Conservation (phyloP, 306 rosid genomes). For the apple (Malus domestica) region ASM211411v1 NC_041804.1:12756001-12756500, state of each 20-base stretch:
- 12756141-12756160: neutral
- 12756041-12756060: slow-evolving; percentile 17
- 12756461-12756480: slow-evolving; percentile 3
- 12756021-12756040: slow-evolving; percentile 22
- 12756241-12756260: neutral
- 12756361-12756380: slow-evolving; percentile 19
- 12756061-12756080: neutral
- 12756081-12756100: neutral
- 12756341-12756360: slow-evolving; percentile 40
- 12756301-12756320: slow-evolving; percentile 19
- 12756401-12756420: neutral
- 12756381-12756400: slow-evolving; percentile 27
- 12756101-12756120: neutral
- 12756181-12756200: neutral
- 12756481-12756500: neutral
- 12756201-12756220: neutral
- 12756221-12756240: neutral
- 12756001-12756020: neutral
- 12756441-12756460: slow-evolving; percentile 3
- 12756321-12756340: slow-evolving; percentile 32
- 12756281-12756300: neutral
- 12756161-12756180: neutral
- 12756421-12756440: neutral
- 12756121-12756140: neutral
- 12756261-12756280: neutral